Conservation (phyloP, 148 eudicot genomes). For the Persicaria maculosa region DNA sequence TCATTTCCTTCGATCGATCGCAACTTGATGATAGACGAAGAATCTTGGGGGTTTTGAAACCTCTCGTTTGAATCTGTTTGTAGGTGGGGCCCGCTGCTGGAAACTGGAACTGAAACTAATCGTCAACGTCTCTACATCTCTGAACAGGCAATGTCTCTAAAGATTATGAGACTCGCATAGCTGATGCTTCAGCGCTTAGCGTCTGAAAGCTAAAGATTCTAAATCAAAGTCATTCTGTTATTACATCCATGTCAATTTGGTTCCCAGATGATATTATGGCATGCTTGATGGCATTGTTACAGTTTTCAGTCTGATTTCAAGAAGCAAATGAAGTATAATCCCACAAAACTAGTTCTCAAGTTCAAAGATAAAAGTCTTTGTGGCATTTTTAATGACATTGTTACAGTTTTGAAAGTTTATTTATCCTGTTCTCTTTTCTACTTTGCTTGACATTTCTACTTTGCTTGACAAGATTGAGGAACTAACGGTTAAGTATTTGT, state of each 20-base stretch:
- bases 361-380: too few species aligned
- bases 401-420: too few species aligned
- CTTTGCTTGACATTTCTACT: not conserved
- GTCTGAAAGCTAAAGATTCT: not conserved
- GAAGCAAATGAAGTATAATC: too few species aligned
- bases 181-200: not conserved
- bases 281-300: too few species aligned
- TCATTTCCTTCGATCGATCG: too few species aligned
- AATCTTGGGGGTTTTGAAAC: not conserved
- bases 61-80: constrained; percentile 10
- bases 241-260: too few species aligned
- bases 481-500: not conserved
- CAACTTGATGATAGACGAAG: too few species aligned
- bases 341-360: too few species aligned
- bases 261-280: too few species aligned
- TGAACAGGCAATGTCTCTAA: constrained; percentile 49
- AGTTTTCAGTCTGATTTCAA: too few species aligned
- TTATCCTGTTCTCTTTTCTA: not conserved
- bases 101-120: constrained; percentile 56
- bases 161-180: not conserved
- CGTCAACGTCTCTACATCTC: constrained; percentile 88
- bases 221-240: too few species aligned
- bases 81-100: constrained; percentile 93
- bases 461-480: not conserved
- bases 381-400: too few species aligned